Percentiles rank a stretch among this genome's conserved stretches.
Conservation (phyloP, 352 stramenopile genomes). For the Pythium guiyangense region DNA sequence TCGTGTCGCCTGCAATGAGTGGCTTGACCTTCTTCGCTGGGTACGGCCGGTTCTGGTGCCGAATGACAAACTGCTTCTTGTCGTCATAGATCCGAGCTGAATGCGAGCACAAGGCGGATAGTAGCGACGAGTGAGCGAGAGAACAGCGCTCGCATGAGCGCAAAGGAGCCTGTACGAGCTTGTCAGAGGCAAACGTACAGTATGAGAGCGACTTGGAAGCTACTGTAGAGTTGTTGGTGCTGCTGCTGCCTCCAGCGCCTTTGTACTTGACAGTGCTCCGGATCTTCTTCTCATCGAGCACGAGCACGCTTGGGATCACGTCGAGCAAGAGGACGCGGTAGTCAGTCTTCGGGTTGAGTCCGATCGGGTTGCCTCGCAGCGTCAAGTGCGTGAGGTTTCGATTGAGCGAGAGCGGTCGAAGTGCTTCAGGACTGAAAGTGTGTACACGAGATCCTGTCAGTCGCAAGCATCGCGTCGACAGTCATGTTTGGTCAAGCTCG, state of each 20-base stretch:
- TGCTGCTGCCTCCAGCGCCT: conserved; percentile 11
- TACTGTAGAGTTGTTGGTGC: not conserved
- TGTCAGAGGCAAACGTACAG: conserved; percentile 23
- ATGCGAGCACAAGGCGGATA: not conserved
- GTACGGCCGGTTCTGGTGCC: conserved; percentile 33
- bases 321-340: conserved; percentile 66
- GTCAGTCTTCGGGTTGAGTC: conserved; percentile 39
- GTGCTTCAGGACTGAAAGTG: conserved; percentile 40
- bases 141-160: not conserved
- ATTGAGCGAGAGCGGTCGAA: conserved; percentile 62
- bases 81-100: conserved; percentile 73
- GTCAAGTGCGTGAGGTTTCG: conserved; percentile 62
- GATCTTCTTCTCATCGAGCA: conserved; percentile 78
- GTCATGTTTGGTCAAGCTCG: not conserved
- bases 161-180: not conserved
- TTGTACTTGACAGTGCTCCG: conserved; percentile 42
- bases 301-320: conserved; percentile 67
- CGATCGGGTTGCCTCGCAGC: conserved; percentile 64
- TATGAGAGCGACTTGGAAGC: conserved; percentile 65
- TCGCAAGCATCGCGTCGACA: not conserved
- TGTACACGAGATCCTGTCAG: not conserved
- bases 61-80: conserved; percentile 74
- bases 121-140: not conserved
- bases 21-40: conserved; percentile 31
- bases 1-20: conserved; percentile 31